Evolutionary conservation across 148 eudicot species (phyloP).

Genomic region (Rhododendron griersonianum): DNA sequence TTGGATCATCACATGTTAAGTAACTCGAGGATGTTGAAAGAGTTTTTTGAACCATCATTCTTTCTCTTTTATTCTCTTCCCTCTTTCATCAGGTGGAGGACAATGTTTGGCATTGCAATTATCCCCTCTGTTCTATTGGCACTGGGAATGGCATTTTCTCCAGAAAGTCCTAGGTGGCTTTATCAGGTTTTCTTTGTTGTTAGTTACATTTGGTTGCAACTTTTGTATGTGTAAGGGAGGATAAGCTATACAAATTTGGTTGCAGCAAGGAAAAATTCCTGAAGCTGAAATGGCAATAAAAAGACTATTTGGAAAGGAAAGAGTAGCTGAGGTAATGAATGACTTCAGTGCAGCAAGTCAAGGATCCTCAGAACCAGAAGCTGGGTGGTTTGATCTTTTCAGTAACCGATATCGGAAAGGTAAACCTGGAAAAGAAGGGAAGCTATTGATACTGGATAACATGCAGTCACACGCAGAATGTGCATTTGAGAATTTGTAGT

Average conservation of each 20-base stretch:
- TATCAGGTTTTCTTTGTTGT: conserved; percentile 53
- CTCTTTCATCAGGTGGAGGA: conserved; percentile 71
- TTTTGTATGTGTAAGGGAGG: background rate
- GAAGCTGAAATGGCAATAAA: conserved; percentile 67
- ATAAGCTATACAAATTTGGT: conserved; percentile 3
- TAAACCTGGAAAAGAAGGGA: conserved; percentile 16
- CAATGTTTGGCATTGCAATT: conserved; percentile 87
- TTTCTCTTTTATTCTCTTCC: background rate
- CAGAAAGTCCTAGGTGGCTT: conserved; percentile 98
- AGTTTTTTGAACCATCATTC: background rate
- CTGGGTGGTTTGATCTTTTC: conserved; percentile 95
- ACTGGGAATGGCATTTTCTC: conserved; percentile 87
- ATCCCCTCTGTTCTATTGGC: conserved; percentile 84
- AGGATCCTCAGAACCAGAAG: conserved; percentile 85
- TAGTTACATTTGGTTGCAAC: conserved; percentile 1
- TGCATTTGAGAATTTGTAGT: background rate
- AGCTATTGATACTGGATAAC: background rate
- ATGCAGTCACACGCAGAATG: background rate
- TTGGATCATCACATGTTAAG: background rate
- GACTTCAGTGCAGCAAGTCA: conserved; percentile 67
- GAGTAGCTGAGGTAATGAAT: conserved; percentile 68
- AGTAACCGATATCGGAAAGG: conserved; percentile 78
- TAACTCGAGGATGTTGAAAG: background rate
- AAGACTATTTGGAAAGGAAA: conserved; percentile 71
- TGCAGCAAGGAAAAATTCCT: conserved; percentile 82